A percentile compares a stretch with the other conserved stretches of the same genome.
These are phyloP conservation scores for Kregervanrija delftensis DNA, from an alignment of 805 yeast species.

Conservation along the genomic window DNA sequence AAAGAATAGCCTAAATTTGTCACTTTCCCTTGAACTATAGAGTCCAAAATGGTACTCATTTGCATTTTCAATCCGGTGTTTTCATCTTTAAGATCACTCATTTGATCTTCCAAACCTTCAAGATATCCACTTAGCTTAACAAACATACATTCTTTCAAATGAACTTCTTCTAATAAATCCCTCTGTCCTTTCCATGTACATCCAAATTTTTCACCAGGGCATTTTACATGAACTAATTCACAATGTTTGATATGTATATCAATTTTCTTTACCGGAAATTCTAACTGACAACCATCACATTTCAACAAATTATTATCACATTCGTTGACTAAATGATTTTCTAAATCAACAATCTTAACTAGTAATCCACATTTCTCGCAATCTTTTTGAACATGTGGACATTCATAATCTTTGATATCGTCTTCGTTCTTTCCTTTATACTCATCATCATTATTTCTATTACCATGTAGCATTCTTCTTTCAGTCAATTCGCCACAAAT, in stretches of 20 bases:
- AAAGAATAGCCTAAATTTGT: conserved; percentile 44
- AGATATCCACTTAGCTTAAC: conserved; percentile 22
- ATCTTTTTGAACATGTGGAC: conserved; percentile 33
- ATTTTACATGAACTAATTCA: conserved; percentile 31
- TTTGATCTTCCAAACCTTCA: conserved; percentile 20
- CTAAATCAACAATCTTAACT: conserved; percentile 26
- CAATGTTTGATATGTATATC: conserved; percentile 38
- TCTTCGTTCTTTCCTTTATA: conserved; percentile 1
- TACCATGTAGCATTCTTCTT: conserved; percentile 10
- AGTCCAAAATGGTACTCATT: conserved; percentile 37
- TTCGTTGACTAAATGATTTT: conserved; percentile 30
- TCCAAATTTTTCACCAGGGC: conserved; percentile 44
- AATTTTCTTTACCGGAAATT: conserved; percentile 32
- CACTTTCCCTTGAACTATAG: conserved; percentile 42
- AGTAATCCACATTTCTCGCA: conserved; percentile 32
- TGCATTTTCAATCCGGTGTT: conserved; percentile 36
- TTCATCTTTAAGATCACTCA: conserved; percentile 28
- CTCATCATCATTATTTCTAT: not conserved
- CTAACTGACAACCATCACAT: conserved; percentile 35
- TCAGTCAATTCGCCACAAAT: conserved; percentile 18
- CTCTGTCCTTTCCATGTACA: conserved; percentile 40
- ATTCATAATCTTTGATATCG: conserved; percentile 14
- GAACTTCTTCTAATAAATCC: conserved; percentile 23
- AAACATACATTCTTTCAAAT: conserved; percentile 24
- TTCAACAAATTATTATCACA: conserved; percentile 34